Percentiles rank a stretch among this genome's conserved stretches.
phyloP scores from a whole-genome alignment of 257 asterid genomes.

The Gynochthodes officinalis region DNA sequence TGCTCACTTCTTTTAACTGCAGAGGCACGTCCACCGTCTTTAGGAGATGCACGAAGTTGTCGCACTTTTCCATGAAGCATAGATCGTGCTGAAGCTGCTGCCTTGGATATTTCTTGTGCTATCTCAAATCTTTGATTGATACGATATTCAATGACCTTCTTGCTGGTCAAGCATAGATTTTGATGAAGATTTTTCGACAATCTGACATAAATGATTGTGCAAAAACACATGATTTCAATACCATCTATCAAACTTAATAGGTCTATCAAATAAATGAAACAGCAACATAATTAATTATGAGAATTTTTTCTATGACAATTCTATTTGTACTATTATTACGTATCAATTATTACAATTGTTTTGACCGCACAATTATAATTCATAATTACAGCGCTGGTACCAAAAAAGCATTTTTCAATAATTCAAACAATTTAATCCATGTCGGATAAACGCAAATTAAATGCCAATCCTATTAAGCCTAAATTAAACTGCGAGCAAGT shows the following conservation, averaged over 20 bases:
- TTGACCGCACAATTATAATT: no score
- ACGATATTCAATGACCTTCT: slow-evolving; percentile 51
- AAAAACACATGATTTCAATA: background rate
- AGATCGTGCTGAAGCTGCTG: slow-evolving; percentile 86
- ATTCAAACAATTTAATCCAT: no score
- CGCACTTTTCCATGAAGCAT: slow-evolving; percentile 63
- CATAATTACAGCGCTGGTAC: no score
- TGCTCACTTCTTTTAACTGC: slow-evolving; percentile 16
- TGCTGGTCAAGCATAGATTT: slow-evolving; percentile 42
- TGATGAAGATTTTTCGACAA: slow-evolving; percentile 62
- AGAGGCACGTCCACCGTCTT: slow-evolving; percentile 16
- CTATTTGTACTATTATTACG: no score
- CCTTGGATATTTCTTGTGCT: slow-evolving; percentile 56
- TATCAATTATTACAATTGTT: no score
- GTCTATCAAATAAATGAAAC: background rate
- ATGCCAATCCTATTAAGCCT: no score
- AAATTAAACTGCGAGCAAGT: no score
- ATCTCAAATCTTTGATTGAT: slow-evolving; percentile 48
- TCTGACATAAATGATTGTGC: slow-evolving; percentile 34
- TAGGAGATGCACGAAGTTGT: slow-evolving; percentile 47
- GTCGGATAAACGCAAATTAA: no score
- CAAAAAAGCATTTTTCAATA: no score
- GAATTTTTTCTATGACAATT: background rate
- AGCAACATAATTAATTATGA: background rate
- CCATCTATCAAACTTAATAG: background rate